Percentiles rank a stretch among this genome's conserved stretches.
These are phyloP conservation scores for Capsella rubella DNA, from an alignment of 441 rosid species.

Conservation along the genomic window DNA sequence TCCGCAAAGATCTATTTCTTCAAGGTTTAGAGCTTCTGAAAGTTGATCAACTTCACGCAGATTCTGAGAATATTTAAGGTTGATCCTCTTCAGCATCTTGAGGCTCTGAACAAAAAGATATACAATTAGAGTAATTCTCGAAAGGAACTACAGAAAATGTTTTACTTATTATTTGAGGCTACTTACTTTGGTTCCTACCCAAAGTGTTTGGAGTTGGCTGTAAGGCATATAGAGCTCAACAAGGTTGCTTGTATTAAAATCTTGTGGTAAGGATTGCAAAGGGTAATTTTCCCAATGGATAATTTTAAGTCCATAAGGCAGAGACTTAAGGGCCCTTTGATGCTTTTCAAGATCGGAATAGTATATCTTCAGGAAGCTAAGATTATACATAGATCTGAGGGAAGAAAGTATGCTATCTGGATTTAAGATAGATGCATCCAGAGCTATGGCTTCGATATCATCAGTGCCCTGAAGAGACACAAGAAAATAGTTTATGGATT, in stretches of 20 bases:
- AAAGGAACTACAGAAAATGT: no score
- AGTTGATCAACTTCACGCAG: constrained; percentile 15
- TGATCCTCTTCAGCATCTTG: constrained; percentile 31
- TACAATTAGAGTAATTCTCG: no score
- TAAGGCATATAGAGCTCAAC: constrained; percentile 39
- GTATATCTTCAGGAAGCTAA: constrained; percentile 36
- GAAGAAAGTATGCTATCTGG: not conserved
- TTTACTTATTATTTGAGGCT: no score
- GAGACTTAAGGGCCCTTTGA: not conserved
- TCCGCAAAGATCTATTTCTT: constrained; percentile 14
- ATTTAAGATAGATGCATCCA: constrained; percentile 20
- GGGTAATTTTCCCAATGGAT: constrained; percentile 44
- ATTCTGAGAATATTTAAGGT: constrained; percentile 23
- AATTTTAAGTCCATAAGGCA: constrained; percentile 36
- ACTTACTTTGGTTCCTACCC: constrained; percentile 44
- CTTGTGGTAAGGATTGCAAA: constrained; percentile 40
- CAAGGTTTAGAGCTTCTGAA: constrained; percentile 31
- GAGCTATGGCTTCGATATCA: constrained; percentile 30
- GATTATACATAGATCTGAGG: constrained; percentile 16
- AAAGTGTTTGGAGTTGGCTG: constrained; percentile 40
- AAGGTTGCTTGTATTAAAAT: constrained; percentile 31
- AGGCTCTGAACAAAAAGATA: constrained; percentile 22
- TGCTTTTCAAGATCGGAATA: not conserved
- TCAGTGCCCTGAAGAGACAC: constrained; percentile 37
- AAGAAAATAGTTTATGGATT: not conserved